phyloP scores from a whole-genome alignment of 2,329 filamentous ascomycete species.

The Penicillium italicum region DNA sequence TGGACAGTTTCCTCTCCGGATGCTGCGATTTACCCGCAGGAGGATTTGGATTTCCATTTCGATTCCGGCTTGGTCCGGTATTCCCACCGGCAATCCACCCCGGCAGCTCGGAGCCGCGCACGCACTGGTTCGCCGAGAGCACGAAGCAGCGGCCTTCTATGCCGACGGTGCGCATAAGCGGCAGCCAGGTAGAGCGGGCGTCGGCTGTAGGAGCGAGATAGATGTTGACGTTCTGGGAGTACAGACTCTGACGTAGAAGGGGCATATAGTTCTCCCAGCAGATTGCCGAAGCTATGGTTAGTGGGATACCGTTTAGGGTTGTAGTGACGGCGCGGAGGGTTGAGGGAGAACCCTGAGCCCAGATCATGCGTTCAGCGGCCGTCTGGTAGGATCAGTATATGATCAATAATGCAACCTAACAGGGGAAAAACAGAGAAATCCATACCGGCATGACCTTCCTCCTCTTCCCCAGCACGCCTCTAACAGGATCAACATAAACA shows the following conservation, averaged over 20 bases:
- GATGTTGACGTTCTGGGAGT: conserved; percentile 84
- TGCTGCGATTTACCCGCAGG: background rate
- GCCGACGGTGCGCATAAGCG: conserved; percentile 74
- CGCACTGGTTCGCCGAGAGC: conserved; percentile 78
- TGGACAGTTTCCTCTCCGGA: background rate
- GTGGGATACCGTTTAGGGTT: conserved; percentile 68
- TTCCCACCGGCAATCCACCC: conserved; percentile 37
- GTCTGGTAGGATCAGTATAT: background rate
- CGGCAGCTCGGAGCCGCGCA: conserved; percentile 57
- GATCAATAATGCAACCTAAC: background rate
- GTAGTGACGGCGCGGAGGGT: conserved; percentile 77
- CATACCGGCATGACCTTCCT: conserved; percentile 84
- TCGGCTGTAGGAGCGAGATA: conserved; percentile 90
- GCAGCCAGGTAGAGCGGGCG: conserved; percentile 73
- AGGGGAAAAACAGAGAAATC: background rate
- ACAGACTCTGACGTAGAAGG: conserved; percentile 73
- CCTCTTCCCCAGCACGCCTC: conserved; percentile 75
- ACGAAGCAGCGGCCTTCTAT: conserved; percentile 81
- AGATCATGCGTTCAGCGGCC: background rate
- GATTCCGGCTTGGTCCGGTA: too few species aligned
- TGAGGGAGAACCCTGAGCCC: conserved; percentile 58
- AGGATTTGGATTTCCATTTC: background rate
- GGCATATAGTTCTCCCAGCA: conserved; percentile 99
- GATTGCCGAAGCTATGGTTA: conserved; percentile 81
- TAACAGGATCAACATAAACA: conserved; percentile 72